Evolutionary conservation across 2,329 filamentous ascomycete species (phyloP).

Genomic region (Ploettnerulaceae sp.): DNA sequence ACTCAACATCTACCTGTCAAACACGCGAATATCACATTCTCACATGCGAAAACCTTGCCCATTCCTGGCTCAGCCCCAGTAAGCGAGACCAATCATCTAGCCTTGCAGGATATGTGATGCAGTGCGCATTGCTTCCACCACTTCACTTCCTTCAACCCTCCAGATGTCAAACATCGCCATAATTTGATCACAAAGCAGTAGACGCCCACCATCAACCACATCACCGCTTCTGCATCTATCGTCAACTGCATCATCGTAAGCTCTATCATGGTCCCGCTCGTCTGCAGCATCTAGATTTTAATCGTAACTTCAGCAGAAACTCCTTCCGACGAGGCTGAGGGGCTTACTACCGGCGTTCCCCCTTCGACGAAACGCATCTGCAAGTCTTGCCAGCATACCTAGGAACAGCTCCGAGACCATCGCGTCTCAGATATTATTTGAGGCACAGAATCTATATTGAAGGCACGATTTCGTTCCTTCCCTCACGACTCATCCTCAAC

Average conservation of each 20-base stretch:
- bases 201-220: conserved; percentile 10
- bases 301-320: background rate
- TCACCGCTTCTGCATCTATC: background rate
- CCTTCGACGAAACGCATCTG: conserved; percentile 3
- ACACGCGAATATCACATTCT: background rate
- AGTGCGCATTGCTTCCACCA: conserved; percentile 11
- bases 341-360: background rate
- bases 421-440: background rate
- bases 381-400: background rate
- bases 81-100: conserved; percentile 20
- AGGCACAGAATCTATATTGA: background rate
- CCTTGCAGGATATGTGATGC: conserved; percentile 6
- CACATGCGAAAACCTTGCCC: background rate
- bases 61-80: background rate
- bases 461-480: background rate
- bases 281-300: background rate
- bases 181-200: conserved; percentile 25
- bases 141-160: conserved; percentile 12
- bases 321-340: conserved; percentile 18
- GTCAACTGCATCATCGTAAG: background rate
- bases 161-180: conserved; percentile 19
- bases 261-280: background rate
- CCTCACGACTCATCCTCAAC: conserved; percentile 8
- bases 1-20: too few relatives aligned
- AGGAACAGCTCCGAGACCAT: background rate